Evolutionary conservation across 805 yeast species (phyloP), one percentile per base, ranked within the genome.

Genomic region (Wickerhamomyces mucosus): DNA sequence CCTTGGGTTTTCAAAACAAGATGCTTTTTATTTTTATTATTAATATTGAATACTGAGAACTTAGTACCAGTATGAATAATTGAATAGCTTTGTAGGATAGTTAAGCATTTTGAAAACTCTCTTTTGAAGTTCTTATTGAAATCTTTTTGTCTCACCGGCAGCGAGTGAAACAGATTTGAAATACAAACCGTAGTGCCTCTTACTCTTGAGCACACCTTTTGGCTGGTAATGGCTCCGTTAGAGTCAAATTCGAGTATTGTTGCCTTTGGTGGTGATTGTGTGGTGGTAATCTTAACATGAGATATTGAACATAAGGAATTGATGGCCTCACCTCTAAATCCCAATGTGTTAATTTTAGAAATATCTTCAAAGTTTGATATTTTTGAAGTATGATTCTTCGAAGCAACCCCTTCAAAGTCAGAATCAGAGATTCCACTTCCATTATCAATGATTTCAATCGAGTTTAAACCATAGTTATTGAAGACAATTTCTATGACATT

Each of bases 101-200:
- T 49, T 4, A 89, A 46, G n/a, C 83, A 65, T 45, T 77, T 80
- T 28, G 73, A 64, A 55, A 78, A 85, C 49, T 86, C 95, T 35
- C 76, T 65, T 47, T 74, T 82, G 23, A 59, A 47, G 42, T 80
- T 78, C 46, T 75, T 82, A 14, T 61, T 65, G 30, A 88, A 68
- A 41, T 82, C 86, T 45, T 75, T 78, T 29, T 74, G 63, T 37
- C 99, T 63, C 7, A 94, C 98, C 0, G 97, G 97, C 32, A 88
- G 55, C 31, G 59, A 66, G 8, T 65, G 53, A 48, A 92, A 92
- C 9, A 92, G 43, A 25, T 74, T 64, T 1, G 69, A 44, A 5
- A 92, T 60, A 0, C 45, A 46, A 0, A 85, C 69, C 0, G 72
- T 57, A 0, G 96, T 88, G 1, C 99, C 98, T 31, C 59, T 65